Conservation (phyloP, 805 yeast species). For the Saccharomyces kudriavzevii region DNA sequence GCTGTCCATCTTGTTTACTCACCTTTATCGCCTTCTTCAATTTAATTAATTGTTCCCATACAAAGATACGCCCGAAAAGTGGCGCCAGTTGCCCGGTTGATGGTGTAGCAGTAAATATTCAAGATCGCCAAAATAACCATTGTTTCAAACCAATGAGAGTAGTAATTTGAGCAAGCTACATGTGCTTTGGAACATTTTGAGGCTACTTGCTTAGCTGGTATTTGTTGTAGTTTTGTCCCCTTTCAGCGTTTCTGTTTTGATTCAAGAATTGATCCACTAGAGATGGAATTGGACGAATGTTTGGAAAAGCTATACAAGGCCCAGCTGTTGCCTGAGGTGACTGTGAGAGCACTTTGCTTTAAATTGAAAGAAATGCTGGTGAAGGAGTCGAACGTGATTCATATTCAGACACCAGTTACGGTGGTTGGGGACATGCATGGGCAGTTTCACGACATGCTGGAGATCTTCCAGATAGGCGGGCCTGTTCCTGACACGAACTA, state of each 20-base stretch:
- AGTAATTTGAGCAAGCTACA: background rate
- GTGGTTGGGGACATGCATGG: slow-evolving; percentile 98
- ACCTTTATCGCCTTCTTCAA: background rate
- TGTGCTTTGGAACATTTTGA: background rate
- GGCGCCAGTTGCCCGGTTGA: background rate
- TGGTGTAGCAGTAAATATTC: background rate
- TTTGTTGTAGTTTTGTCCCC: background rate
- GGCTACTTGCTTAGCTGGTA: background rate
- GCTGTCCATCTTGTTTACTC: background rate
- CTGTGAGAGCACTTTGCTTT: slow-evolving; percentile 65
- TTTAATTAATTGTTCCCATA: background rate
- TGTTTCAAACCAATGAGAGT: background rate
- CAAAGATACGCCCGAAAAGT: background rate
- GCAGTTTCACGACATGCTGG: slow-evolving; percentile 87
- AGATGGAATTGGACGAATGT: slow-evolving; percentile 58
- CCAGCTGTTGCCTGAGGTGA: slow-evolving; percentile 61
- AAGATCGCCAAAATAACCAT: background rate
- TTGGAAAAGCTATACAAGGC: slow-evolving; percentile 57
- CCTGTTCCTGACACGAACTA: slow-evolving; percentile 89
- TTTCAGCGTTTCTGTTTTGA: background rate
- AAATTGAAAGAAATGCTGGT: slow-evolving; percentile 75
- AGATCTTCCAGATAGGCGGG: slow-evolving; percentile 90
- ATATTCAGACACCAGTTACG: slow-evolving; percentile 78
- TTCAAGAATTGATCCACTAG: background rate
- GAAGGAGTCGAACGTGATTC: slow-evolving; percentile 78